phyloP scores from a whole-genome alignment of 2,329 filamentous ascomycete genomes.

The Fusarium temperatum region DNA sequence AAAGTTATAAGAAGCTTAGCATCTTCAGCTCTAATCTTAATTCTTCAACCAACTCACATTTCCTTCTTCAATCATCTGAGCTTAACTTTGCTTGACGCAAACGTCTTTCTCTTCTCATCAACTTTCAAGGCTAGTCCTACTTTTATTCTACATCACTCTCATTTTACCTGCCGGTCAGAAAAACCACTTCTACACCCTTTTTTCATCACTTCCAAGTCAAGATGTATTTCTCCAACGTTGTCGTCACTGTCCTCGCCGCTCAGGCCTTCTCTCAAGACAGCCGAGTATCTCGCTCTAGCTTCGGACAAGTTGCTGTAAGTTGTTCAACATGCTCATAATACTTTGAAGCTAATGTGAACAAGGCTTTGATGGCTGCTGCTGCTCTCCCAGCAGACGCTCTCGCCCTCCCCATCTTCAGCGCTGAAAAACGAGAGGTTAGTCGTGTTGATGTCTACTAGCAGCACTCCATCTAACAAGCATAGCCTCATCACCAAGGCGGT shows the following conservation, averaged over 20 bases:
- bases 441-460: rapidly evolving
- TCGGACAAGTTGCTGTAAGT: constrained; percentile 10
- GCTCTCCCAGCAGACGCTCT: constrained; percentile 20
- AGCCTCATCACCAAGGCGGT: constrained; percentile 15
- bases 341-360: background rate
- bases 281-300: background rate
- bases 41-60: constrained; percentile 6
- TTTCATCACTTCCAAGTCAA: background rate
- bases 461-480: background rate
- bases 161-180: constrained; percentile 18
- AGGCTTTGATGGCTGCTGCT: constrained; percentile 23
- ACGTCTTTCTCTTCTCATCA: background rate
- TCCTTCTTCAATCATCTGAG: background rate
- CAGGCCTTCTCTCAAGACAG: constrained; percentile 11
- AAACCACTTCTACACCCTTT: background rate
- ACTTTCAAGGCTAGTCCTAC: constrained; percentile 11
- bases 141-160: background rate
- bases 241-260: constrained; percentile 15
- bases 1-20: constrained; percentile 10
- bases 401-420: constrained; percentile 8
- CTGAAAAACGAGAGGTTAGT: constrained; percentile 9
- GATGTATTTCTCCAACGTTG: constrained; percentile 26
- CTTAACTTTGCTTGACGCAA: constrained; percentile 25
- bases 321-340: rapidly evolving
- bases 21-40: background rate